Evolutionary conservation across 768 basidiomycete genomes (phyloP), one percentile per base, ranked within the genome.

Genomic region (Leccinum uliginosum): DNA sequence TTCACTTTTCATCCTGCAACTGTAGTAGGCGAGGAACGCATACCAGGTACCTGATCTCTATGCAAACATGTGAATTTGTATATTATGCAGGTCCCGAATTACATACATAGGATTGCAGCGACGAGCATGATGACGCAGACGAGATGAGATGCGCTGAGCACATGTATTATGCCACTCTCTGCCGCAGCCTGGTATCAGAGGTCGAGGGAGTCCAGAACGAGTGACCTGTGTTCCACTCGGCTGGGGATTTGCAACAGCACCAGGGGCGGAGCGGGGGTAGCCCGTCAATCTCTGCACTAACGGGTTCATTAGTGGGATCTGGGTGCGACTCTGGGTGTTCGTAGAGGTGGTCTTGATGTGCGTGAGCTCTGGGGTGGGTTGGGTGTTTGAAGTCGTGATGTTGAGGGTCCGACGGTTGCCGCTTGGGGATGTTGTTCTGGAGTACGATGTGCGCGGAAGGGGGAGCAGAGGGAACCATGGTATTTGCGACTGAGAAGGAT

Each of bases 261-360:
- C 38, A 17, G 48, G 6, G n/a, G 26, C 59, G 1, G 62, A 17
- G 17, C 27, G 51, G 26, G 54, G 56, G 55, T 51, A 55, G 32
- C 70, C 65, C 17, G 67, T 70, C 32, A 70, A 63, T 46, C 57
- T 50, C 50, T 70, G 70, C 29, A 70, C 70, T 11, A 56, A 57
- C 40, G 63, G 65, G 43, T 54, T 46, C 71, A 70, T 7, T n/a
- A n/a, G n/a, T n/a, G n/a, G 70, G 68, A 50, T 71, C 55, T 8
- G 57, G 55, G 21, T 35, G 60, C 10, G 51, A 50, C 7, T 53
- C 26, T 12, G 57, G 29, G 29, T 24, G 57, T 50, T 62, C 59
- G 51, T 59, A 30, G n/a, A n/a, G n/a, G 14, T 59, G 27, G 19
- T 66, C 59, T 6, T 59, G 30, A 4, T 48, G 53, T 19, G 62